Percentiles rank a stretch among this genome's conserved stretches.
Evolutionary conservation across 441 rosid species (phyloP).

Genomic region (Cnidoscolus chayamansa): DNA sequence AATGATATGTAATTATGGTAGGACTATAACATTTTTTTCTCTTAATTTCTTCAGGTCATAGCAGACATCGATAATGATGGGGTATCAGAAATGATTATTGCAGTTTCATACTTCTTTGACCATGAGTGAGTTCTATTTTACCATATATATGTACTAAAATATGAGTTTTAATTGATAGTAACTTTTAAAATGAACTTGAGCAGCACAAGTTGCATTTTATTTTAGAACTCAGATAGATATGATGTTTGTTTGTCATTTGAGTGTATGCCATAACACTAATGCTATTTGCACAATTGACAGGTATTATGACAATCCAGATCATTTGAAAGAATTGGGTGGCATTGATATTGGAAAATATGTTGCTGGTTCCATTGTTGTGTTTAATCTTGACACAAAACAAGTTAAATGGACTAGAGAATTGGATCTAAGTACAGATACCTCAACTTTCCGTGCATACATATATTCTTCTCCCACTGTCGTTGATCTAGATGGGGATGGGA

Average conservation of each 20-base stretch:
- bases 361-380: slow-evolving; percentile 83
- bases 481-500: slow-evolving; percentile 99
- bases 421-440: slow-evolving; percentile 77
- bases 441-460: slow-evolving; percentile 74
- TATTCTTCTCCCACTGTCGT: slow-evolving; percentile 91
- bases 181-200: slow-evolving; percentile 7
- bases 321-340: slow-evolving; percentile 77
- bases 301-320: slow-evolving; percentile 94
- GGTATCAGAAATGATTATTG: slow-evolving; percentile 86
- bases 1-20: slow-evolving; percentile 17
- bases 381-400: slow-evolving; percentile 95
- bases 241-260: background rate
- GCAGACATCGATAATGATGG: slow-evolving; percentile 99
- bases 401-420: slow-evolving; percentile 84
- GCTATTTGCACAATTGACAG: slow-evolving; percentile 34
- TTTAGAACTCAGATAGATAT: slow-evolving; percentile 9
- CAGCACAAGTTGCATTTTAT: background rate
- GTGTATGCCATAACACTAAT: background rate
- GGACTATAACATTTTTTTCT: slow-evolving; percentile 17
- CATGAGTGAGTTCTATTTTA: slow-evolving; percentile 68
- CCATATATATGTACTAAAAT: background rate
- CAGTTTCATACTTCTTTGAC: slow-evolving; percentile 95
- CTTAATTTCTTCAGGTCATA: slow-evolving; percentile 61
- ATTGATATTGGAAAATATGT: slow-evolving; percentile 87
- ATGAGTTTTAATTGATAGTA: background rate